Conservation (phyloP, 768 basidiomycete species). For the Auricularia sp. region DNA sequence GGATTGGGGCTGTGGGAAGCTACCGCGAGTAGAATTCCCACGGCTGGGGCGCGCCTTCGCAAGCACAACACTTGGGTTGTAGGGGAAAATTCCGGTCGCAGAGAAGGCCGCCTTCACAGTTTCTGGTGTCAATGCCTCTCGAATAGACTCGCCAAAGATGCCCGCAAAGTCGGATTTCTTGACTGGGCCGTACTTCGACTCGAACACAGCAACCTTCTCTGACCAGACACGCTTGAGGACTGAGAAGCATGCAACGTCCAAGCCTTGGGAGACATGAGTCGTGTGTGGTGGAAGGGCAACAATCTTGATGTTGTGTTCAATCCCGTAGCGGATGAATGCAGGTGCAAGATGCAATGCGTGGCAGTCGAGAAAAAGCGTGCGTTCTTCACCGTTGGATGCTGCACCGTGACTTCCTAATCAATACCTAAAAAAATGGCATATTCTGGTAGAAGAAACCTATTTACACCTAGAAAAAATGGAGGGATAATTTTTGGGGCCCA, state of each 20-base stretch:
- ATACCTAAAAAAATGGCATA: no score
- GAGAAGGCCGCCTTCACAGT: no score
- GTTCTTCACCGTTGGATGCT: constrained; percentile 13
- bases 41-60: no score
- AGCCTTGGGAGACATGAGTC: constrained; percentile 36
- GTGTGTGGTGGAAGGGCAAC: constrained; percentile 38
- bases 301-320: constrained; percentile 27
- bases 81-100: no score
- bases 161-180: constrained; percentile 29
- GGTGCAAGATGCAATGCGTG: constrained; percentile 35
- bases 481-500: no score
- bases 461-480: no score
- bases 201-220: not conserved
- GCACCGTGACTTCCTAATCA: no score
- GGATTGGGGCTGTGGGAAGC: constrained; percentile 16
- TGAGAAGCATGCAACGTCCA: constrained; percentile 31
- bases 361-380: constrained; percentile 35
- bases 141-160: constrained; percentile 26
- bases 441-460: no score
- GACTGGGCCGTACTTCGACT: constrained; percentile 17
- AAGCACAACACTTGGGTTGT: no score
- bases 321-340: constrained; percentile 30
- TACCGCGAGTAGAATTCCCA: constrained; percentile 9
- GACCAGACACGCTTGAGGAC: constrained; percentile 19
- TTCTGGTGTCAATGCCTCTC: constrained; percentile 14